Conservation (phyloP, 2,329 filamentous ascomycete genomes). For the Cercospora sp. region DNA sequence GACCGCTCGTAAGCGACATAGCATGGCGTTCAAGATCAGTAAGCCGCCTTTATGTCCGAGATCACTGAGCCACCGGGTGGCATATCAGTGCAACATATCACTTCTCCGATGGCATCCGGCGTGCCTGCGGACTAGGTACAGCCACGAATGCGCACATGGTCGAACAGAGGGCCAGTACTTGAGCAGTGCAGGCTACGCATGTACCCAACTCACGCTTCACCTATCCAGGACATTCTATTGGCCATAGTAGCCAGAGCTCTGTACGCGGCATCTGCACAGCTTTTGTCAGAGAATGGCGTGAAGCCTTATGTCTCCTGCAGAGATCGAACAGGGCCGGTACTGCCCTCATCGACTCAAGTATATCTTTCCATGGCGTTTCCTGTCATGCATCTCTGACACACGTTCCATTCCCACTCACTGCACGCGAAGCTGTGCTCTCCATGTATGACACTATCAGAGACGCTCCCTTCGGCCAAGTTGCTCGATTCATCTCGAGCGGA, state of each 20-base stretch:
- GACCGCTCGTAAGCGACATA: neutral
- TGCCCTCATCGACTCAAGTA: neutral
- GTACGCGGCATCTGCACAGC: neutral
- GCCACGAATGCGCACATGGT: neutral
- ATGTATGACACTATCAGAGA: constrained; percentile 11
- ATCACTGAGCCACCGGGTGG: neutral
- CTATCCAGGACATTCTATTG: neutral
- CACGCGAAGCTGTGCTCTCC: neutral
- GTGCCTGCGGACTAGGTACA: neutral
- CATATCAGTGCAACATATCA: neutral
- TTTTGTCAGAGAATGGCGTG: neutral
- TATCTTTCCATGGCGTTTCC: neutral
- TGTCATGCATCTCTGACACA: neutral
- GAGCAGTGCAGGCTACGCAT: neutral
- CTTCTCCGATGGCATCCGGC: neutral
- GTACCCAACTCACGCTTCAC: neutral
- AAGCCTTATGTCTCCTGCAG: neutral
- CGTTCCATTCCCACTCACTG: neutral
- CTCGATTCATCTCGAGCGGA: neutral
- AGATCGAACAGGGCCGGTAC: neutral
- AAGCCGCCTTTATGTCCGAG: neutral
- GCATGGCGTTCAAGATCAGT: neutral
- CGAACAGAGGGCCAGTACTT: neutral
- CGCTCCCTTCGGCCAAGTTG: constrained; percentile 8
- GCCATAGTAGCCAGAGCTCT: neutral